Evolutionary conservation across 2,329 filamentous ascomycete genomes (phyloP), one percentile per base, ranked within the genome.

Genomic region (Colletotrichum acutatum): DNA sequence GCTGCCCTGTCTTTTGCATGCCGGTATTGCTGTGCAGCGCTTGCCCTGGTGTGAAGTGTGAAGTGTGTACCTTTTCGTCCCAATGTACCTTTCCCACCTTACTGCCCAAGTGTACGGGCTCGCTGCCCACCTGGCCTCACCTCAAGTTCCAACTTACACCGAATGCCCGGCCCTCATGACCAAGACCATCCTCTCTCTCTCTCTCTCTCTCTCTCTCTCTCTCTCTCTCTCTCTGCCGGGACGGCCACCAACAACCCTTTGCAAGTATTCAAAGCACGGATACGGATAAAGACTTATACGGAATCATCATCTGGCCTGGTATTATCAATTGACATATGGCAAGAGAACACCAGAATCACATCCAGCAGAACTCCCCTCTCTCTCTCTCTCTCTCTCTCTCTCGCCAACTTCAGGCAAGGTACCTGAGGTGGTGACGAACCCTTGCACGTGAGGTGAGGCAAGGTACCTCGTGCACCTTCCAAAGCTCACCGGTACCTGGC

Each of bases 21-120:
- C 42, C 42, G 42, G 42, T 49, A 49, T 49, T 49, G 42, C 42
- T 49, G 42, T 49, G 42, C 42, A 49, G 42, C 42, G 42, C 42
- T 49, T 49, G 42, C 32, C 32, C 32, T 34, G 32, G 32, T 34
- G 32, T 11, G 4, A 34, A 34, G 37, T 16, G 42, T 49, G 19
- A 49, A 49, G 19, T 49, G 16, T 49, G 42, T 49, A 49, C 42
- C 19, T 49, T 49, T 49, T 49, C 42, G 42, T 49, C 42, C 42
- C 16, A 49, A 58, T 28, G 62, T 66, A 63, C 66, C 68, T 46
- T 26, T 24, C 46, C 7, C 60, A 63, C 66, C 68, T 32, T 26
- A 42, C 46, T 14, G 42, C 54, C 66, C 54, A 59, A 32, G 16
- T 19, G 16, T 49, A 11, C 42, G 42, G 42, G 42, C 42, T 49